Percentiles rank a stretch among this genome's conserved stretches.
phyloP scores from a whole-genome alignment of 768 basidiomycete genomes.

The Basidioascus undulatus region DNA sequence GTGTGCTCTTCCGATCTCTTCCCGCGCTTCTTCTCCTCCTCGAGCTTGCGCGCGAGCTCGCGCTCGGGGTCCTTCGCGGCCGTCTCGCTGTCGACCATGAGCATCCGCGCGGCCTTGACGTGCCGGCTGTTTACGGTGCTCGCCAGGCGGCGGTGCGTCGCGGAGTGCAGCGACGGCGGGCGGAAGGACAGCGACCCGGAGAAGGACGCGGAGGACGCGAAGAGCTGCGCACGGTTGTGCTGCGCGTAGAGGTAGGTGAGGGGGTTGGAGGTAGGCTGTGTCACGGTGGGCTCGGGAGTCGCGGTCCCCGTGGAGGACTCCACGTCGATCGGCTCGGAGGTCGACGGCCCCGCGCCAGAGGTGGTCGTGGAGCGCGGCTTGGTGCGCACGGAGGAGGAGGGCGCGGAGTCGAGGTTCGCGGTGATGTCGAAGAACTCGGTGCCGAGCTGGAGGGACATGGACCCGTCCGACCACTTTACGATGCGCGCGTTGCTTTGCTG shows the following conservation, averaged over 20 bases:
- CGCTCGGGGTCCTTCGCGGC: constrained; percentile 8
- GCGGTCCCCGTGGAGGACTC: too few relatives aligned
- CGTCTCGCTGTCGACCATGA: constrained; percentile 25
- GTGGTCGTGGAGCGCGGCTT: constrained; percentile 22
- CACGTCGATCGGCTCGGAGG: constrained; percentile 17
- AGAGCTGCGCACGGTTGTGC: constrained; percentile 57
- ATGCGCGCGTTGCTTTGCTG: constrained; percentile 76
- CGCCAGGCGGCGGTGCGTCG: constrained; percentile 70
- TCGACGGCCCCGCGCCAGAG: constrained; percentile 19
- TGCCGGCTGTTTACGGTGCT: constrained; percentile 67
- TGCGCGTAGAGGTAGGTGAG: constrained; percentile 75
- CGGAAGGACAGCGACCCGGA: constrained; percentile 63
- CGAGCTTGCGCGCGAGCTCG: too few relatives aligned
- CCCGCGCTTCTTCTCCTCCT: too few relatives aligned
- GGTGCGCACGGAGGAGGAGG: constrained; percentile 33
- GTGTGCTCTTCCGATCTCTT: too few relatives aligned
- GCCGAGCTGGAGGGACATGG: constrained; percentile 68
- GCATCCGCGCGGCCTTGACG: constrained; percentile 50
- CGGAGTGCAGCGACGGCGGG: constrained; percentile 72
- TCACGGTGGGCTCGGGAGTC: constrained; percentile 22
- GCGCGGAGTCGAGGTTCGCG: constrained; percentile 52
- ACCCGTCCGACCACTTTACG: constrained; percentile 88
- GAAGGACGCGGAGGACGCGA: constrained; percentile 64
- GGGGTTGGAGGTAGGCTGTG: constrained; percentile 25
- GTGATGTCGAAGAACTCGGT: constrained; percentile 83